Evolutionary conservation across 2,329 filamentous ascomycete genomes (phyloP), one percentile per base, ranked within the genome.

Genomic region (Fusarium sp.): DNA sequence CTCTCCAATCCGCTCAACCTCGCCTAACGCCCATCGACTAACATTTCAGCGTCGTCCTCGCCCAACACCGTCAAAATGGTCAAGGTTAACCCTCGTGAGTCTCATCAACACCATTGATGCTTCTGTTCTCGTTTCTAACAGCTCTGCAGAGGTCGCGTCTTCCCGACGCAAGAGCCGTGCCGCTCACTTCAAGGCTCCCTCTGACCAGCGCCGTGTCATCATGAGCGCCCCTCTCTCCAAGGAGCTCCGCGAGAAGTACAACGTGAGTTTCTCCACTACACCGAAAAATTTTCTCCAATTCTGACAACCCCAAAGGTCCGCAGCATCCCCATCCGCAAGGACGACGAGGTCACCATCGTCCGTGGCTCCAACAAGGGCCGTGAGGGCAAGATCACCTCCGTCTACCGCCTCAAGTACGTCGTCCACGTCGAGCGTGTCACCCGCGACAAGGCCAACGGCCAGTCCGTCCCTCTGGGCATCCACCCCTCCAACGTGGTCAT

Each of bases 231-330:
- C 94, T 82, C 91, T 98, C 80, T 94, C 91, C 90, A 97, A 98
- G 91, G 97, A 99, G 90, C 92, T 99, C 85, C 93, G 95, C 85
- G 95, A 98, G 89, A 97, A 99, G 92, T 94, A 99, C 94, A 97
- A 97, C 88, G 97, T 98, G 91, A 80, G 93, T 57, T 13, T 14
- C 18, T 2, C 27, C 5, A 27, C 27, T 27, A 27, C 27, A 7
- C 27, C 27, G 27, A 27, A 27, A 27, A 27, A 27, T 7, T 2
- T 6, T 2, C 2, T 4, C 11, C 18, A 27, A n/a, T 56, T 27
- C 66, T 74, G n/a, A 78, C 67, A 61, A 45, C 18, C 2, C 9
- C 9, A 20, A 52, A 70, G 94, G 95, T 97, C 86, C 95, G 95
- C 90, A 92, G 92, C 86, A 97, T 98, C 86, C 97, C 96, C 85